Evolutionary conservation across 2,329 filamentous ascomycete species (phyloP).

Genomic region (Hawksworthiomyces lignivorus): DNA sequence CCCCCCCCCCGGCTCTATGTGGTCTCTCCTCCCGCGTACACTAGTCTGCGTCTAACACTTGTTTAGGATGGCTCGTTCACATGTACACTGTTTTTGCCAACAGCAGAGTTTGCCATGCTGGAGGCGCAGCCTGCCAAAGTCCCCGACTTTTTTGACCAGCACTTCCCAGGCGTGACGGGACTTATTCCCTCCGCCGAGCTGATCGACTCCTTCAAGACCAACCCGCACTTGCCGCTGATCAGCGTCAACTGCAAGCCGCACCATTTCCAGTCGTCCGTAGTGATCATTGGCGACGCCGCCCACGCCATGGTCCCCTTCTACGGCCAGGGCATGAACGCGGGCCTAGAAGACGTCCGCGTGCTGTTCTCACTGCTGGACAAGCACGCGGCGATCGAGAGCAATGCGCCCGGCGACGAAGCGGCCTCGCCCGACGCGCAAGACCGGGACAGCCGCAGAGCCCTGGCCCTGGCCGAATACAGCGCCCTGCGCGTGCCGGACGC

Average conservation of each 20-base stretch:
- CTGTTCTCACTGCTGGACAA: slow-evolving; percentile 77
- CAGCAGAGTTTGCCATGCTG: slow-evolving; percentile 58
- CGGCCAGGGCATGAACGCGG: slow-evolving; percentile 95
- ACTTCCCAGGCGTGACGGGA: slow-evolving; percentile 80
- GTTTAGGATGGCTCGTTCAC: slow-evolving; percentile 83
- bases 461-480: slow-evolving; percentile 71
- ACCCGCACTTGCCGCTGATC: slow-evolving; percentile 88
- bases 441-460: slow-evolving; percentile 52
- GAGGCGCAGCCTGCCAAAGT: slow-evolving; percentile 54
- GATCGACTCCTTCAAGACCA: slow-evolving; percentile 64
- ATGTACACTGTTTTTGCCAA: slow-evolving; percentile 84
- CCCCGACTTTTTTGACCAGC: slow-evolving; percentile 65
- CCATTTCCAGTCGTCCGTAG: slow-evolving; percentile 67
- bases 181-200: slow-evolving; percentile 63
- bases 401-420: slow-evolving; percentile 18
- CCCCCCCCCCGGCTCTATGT: neutral
- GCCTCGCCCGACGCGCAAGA: slow-evolving; percentile 53
- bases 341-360: slow-evolving; percentile 85
- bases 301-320: slow-evolving; percentile 99
- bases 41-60: slow-evolving; percentile 7
- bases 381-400: slow-evolving; percentile 34
- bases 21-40: neutral
- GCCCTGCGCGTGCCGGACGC: slow-evolving; percentile 67
- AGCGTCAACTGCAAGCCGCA: slow-evolving; percentile 89
- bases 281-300: slow-evolving; percentile 87